Percentiles rank a stretch among this genome's conserved stretches.
These are phyloP conservation scores for Fraxinus excelsior DNA, from an alignment of 257 asterid species.

Conservation along the genomic window DNA sequence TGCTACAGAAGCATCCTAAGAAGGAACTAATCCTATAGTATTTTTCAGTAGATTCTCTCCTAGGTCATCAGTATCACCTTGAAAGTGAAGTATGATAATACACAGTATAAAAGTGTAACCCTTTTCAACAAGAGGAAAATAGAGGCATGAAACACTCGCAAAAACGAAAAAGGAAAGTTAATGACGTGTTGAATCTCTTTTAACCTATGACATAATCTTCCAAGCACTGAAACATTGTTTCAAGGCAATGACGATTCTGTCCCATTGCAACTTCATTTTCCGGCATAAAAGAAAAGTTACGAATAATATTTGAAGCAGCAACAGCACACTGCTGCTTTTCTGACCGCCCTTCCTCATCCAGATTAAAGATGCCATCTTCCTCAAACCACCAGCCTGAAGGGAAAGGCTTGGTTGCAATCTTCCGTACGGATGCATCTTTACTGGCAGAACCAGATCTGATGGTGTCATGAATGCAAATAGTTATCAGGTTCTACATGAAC, in stretches of 20 bases:
- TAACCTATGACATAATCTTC: slow-evolving; percentile 88
- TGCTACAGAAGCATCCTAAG: background rate
- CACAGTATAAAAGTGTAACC: background rate
- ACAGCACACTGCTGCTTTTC: slow-evolving; percentile 95
- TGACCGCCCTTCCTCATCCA: slow-evolving; percentile 86
- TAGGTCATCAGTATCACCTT: background rate
- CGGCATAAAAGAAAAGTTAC: slow-evolving; percentile 97
- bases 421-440: slow-evolving; percentile 63
- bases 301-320: slow-evolving; percentile 87
- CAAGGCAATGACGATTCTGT: slow-evolving; percentile 90
- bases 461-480: slow-evolving; percentile 35
- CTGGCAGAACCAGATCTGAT: slow-evolving; percentile 57
- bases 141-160: background rate
- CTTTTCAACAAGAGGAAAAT: background rate
- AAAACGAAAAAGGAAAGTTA: background rate
- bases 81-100: background rate
- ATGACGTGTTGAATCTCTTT: background rate
- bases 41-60: background rate
- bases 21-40: background rate
- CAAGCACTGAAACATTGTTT: slow-evolving; percentile 86
- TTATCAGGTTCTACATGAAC: slow-evolving; percentile 4
- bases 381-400: slow-evolving; percentile 96
- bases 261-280: slow-evolving; percentile 96
- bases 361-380: slow-evolving; percentile 92
- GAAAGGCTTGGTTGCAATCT: slow-evolving; percentile 46